Percentiles rank a stretch among this genome's conserved stretches.
phyloP scores from a whole-genome alignment of 108 stramenopile genomes.

The Pseudonitzschia delicatissima region DNA sequence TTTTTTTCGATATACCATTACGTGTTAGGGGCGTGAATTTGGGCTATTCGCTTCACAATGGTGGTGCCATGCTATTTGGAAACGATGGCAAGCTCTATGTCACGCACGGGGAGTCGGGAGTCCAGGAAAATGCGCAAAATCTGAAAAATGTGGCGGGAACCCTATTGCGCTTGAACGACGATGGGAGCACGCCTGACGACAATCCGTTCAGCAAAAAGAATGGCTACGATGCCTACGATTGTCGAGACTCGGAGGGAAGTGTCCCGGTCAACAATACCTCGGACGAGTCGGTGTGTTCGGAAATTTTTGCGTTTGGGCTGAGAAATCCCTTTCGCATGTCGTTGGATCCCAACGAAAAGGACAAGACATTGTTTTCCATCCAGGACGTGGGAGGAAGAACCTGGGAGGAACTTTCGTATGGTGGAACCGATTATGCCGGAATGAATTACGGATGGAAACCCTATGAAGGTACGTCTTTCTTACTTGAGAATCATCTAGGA shows the following conservation, averaged over 20 bases:
- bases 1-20: background rate
- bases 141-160: constrained; percentile 6
- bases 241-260: background rate
- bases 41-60: constrained; percentile 24
- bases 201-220: constrained; percentile 23
- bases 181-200: constrained; percentile 27
- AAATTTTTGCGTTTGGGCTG: constrained; percentile 31
- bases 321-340: constrained; percentile 35
- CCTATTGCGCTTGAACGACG: constrained; percentile 26
- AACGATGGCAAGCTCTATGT: constrained; percentile 37
- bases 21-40: background rate
- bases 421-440: constrained; percentile 20
- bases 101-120: constrained; percentile 21
- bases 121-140: constrained; percentile 6
- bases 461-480: constrained; percentile 33
- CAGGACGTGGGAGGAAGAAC: constrained; percentile 26
- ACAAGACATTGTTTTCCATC: constrained; percentile 17
- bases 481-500: background rate
- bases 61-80: constrained; percentile 30
- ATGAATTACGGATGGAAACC: constrained; percentile 25
- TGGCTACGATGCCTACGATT: constrained; percentile 1
- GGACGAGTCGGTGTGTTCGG: constrained; percentile 11
- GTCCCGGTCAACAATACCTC: background rate
- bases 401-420: constrained; percentile 30
- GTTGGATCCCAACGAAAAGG: constrained; percentile 28